phyloP scores from a whole-genome alignment of 2,329 filamentous ascomycete genomes.

The Ophiostoma pallidulum region DNA sequence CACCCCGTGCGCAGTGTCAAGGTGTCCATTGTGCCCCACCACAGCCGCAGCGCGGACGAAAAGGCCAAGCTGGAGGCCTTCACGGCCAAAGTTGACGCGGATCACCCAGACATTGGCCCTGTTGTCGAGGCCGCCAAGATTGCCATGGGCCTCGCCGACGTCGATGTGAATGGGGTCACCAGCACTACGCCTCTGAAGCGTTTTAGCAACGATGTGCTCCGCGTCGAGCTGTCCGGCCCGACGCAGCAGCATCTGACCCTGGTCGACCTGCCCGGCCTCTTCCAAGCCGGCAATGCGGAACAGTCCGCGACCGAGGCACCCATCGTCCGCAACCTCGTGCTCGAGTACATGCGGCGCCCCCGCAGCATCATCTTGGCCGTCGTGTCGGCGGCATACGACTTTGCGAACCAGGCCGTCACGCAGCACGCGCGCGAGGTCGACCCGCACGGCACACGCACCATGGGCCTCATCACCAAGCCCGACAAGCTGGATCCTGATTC shows the following conservation, averaged over 20 bases:
- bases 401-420: conserved; percentile 49
- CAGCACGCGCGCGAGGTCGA: conserved; percentile 34
- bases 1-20: conserved; percentile 25
- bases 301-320: conserved; percentile 36
- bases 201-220: conserved; percentile 38
- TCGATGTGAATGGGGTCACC: background rate
- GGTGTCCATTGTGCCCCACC: conserved; percentile 29
- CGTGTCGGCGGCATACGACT: conserved; percentile 46
- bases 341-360: conserved; percentile 44
- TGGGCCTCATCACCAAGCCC: conserved; percentile 51
- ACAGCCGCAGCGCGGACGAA: conserved; percentile 20
- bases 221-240: conserved; percentile 39
- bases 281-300: conserved; percentile 37
- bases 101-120: conserved; percentile 21
- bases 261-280: conserved; percentile 50
- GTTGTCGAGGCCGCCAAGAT: conserved; percentile 32
- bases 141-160: conserved; percentile 38
- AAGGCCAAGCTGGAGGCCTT: conserved; percentile 22
- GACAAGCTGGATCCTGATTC: conserved; percentile 32
- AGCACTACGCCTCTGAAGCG: conserved; percentile 17
- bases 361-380: conserved; percentile 53
- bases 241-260: conserved; percentile 43
- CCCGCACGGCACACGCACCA: conserved; percentile 30
- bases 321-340: conserved; percentile 38
- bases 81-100: conserved; percentile 12